phyloP scores from a whole-genome alignment of 306 rosid species.

The Castanopsis chinensis region DNA sequence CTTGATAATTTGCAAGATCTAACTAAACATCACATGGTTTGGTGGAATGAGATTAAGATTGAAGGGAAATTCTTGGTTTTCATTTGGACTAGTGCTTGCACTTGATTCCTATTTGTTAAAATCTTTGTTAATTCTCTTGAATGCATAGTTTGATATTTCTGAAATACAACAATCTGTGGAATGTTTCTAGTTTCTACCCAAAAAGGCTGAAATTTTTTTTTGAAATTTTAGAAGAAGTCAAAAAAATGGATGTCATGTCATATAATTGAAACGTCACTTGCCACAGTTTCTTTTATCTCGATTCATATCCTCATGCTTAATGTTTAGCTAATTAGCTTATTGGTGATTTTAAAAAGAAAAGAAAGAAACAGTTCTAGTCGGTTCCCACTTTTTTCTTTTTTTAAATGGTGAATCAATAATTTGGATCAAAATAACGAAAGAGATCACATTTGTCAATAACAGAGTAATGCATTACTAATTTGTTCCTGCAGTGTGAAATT shows the following conservation, averaged over 20 bases:
- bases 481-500: not conserved
- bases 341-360: not conserved
- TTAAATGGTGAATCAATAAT: not conserved
- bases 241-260: not conserved
- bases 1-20: slow-evolving; percentile 1
- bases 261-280: not conserved
- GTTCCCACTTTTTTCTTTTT: no score
- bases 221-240: not conserved
- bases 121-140: no score
- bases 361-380: no score
- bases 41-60: not conserved
- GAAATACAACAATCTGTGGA: no score
- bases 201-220: no score
- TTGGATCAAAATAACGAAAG: not conserved
- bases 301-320: not conserved
- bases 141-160: no score
- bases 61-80: not conserved
- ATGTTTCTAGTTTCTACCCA: no score
- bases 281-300: not conserved
- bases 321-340: not conserved
- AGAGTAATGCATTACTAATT: not conserved
- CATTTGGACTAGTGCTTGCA: not conserved
- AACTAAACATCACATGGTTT: not conserved
- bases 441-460: not conserved
- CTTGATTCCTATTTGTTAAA: not conserved